Evolutionary conservation across 2,329 filamentous ascomycete genomes (phyloP).

Genomic region (Leptographium radiaticola): DNA sequence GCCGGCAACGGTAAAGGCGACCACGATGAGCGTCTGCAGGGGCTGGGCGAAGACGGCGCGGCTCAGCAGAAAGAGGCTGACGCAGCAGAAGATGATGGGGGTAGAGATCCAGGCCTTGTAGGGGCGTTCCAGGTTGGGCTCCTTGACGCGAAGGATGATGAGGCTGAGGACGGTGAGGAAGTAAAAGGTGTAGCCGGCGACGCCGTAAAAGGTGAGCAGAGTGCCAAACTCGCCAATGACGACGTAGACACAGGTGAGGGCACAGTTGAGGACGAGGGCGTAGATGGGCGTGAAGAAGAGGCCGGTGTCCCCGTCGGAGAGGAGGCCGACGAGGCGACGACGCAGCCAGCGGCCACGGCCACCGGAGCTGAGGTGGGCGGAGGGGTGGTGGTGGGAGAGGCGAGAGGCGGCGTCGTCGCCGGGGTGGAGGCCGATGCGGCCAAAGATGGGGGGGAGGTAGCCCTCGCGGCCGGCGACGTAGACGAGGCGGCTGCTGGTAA

Average conservation of each 20-base stretch:
- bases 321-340: slow-evolving; percentile 44
- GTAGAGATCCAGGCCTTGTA: slow-evolving; percentile 96
- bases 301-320: slow-evolving; percentile 65
- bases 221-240: slow-evolving; percentile 82
- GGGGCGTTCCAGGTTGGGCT: slow-evolving; percentile 77
- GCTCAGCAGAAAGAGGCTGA: slow-evolving; percentile 81
- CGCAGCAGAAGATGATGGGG: slow-evolving; percentile 96
- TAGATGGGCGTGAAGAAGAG: slow-evolving; percentile 92
- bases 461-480: slow-evolving; percentile 94
- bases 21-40: slow-evolving; percentile 74
- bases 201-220: slow-evolving; percentile 91
- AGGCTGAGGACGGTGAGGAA: slow-evolving; percentile 89
- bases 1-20: slow-evolving; percentile 72
- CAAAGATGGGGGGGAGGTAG: slow-evolving; percentile 75
- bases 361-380: slow-evolving; percentile 25
- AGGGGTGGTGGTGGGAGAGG: neutral
- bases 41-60: slow-evolving; percentile 85
- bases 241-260: slow-evolving; percentile 65
- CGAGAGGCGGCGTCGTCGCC: slow-evolving; percentile 1
- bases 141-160: slow-evolving; percentile 76
- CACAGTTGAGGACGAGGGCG: slow-evolving; percentile 70
- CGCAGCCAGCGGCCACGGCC: slow-evolving; percentile 42
- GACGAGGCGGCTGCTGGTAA: slow-evolving; percentile 81
- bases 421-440: slow-evolving; percentile 58
- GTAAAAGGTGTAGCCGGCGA: slow-evolving; percentile 95